Base-by-base conservation (phyloP, 2,329 filamentous ascomycete genomes). In the Beauveria pseudobassiana region DNA sequence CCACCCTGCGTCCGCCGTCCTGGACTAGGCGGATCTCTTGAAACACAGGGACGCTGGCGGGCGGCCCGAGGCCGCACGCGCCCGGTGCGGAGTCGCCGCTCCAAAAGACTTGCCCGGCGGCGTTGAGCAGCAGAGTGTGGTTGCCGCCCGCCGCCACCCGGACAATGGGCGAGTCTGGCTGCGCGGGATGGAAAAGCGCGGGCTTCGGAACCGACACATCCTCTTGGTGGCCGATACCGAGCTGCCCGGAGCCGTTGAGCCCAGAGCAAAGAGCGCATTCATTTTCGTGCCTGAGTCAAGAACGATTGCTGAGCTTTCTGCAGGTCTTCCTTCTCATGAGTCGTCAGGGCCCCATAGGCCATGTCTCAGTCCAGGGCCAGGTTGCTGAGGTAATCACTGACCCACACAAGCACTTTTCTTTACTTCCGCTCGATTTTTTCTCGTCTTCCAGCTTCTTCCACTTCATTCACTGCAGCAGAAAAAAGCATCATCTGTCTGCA, bases 81-180 rank as follows among this genome's bases (percentile, higher is more conserved):
- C 84, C 84, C 12, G 71, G 78, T 2, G 75, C 70, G 8, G 75
- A 78, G 63, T 87, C 83, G 1, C 92, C 92, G 51, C 85, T 82
- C 68, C 83, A 86, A 69, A 84, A 89, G 0, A 93, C 76, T 1
- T 75, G 67, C 0, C 87, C 87, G 28, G 78, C 71, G 4, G 77
- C 69, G n/a, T 82, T 84, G 12, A 92, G 77, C 10, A 96, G 72
- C 4, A 97, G 75, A 0, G 91, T 96, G 73, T 97, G 93, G 69
- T 97, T 97, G 1, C 93, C 93, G 4, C 93, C 93, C 8, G 90
- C 79, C 22, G 76, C 76, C 10, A 81, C 72, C 48, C 71, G 72
- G 57, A 70, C 66, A 61, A 80, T 71, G 28, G 72, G 69, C 16
- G 76, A 71, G 30, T 69, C 66, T 42, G 74, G 70, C 55, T 70